These are phyloP conservation scores for Nothophytophthora sp. DNA, from an alignment of 352 stramenopile species.

Conservation along the genomic window DNA sequence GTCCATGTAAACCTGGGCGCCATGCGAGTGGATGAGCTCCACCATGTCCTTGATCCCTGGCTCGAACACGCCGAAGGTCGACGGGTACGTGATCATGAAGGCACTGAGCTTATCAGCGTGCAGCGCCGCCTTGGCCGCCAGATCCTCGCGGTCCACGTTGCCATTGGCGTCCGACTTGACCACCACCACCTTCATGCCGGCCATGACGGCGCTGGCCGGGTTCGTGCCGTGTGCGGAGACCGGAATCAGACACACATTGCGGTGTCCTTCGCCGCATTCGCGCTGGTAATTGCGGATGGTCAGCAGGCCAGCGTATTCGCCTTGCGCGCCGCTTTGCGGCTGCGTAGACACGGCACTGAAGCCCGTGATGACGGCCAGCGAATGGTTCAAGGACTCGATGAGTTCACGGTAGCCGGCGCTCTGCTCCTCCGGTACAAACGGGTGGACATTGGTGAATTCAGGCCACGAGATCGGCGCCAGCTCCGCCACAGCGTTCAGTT, in stretches of 20 bases:
- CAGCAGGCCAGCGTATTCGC: slow-evolving; percentile 98
- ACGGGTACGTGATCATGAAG: slow-evolving; percentile 99
- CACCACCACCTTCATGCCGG: slow-evolving; percentile 97
- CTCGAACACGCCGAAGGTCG: slow-evolving; percentile 99
- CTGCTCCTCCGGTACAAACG: slow-evolving; percentile 96
- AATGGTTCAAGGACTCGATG: slow-evolving; percentile 96
- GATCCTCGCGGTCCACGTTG: slow-evolving; percentile 96
- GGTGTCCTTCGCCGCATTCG: slow-evolving; percentile 90
- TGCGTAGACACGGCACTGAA: slow-evolving; percentile 98
- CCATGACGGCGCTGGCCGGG: slow-evolving; percentile 97
- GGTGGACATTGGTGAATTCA: slow-evolving; percentile 98
- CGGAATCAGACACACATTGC: slow-evolving; percentile 98
- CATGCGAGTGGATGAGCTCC: slow-evolving; percentile 94
- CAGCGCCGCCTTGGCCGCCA: slow-evolving; percentile 95
- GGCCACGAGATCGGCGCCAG: slow-evolving; percentile 98
- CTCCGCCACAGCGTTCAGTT: slow-evolving; percentile 98
- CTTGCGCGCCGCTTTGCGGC: slow-evolving; percentile 97
- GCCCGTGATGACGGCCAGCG: slow-evolving; percentile 98
- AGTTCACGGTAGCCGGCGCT: slow-evolving; percentile 96
- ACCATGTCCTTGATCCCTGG: slow-evolving; percentile 97
- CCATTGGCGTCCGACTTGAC: slow-evolving; percentile 97
- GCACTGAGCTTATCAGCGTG: slow-evolving; percentile 96
- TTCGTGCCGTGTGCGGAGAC: slow-evolving; percentile 99
- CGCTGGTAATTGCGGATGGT: slow-evolving; percentile 97
- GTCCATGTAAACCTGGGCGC: slow-evolving; percentile 99